phyloP scores from a whole-genome alignment of 2,329 filamentous ascomycete species.

The Fusarium burgessii region DNA sequence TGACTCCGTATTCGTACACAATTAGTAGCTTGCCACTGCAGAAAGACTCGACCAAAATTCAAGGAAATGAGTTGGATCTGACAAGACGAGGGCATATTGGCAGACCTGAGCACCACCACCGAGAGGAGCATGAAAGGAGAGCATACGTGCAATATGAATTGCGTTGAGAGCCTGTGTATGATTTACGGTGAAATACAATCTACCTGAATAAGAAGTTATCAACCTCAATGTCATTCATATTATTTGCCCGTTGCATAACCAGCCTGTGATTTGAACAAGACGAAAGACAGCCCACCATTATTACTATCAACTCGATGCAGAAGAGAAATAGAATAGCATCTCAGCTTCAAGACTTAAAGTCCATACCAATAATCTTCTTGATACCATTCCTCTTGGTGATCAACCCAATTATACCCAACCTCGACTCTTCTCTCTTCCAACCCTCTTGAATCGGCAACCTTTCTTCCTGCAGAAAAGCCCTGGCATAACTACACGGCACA shows the following conservation, averaged over 20 bases:
- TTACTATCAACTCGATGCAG: neutral
- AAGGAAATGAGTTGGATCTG: neutral
- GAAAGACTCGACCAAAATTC: neutral
- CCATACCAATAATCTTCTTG: conserved; percentile 21
- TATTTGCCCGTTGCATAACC: neutral
- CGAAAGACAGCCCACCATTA: neutral
- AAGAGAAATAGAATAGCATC: neutral
- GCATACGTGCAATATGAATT: no score
- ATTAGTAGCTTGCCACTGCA: neutral
- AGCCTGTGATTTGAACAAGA: neutral
- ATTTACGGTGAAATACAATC: neutral
- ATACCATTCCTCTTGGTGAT: conserved; percentile 21
- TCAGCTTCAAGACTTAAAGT: neutral
- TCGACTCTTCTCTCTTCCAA: conserved; percentile 21
- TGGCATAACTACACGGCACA: conserved; percentile 29
- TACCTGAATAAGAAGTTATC: neutral
- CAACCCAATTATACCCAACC: conserved; percentile 29
- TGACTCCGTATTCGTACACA: neutral
- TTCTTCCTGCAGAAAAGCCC: conserved; percentile 36
- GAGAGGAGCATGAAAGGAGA: no score
- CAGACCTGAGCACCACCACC: no score
- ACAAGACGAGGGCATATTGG: no score
- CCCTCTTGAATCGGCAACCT: conserved; percentile 35
- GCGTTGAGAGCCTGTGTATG: no score
- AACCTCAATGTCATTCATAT: neutral